Conservation (phyloP, 2,329 filamentous ascomycete genomes). For the Cytospora chrysosperma region DNA sequence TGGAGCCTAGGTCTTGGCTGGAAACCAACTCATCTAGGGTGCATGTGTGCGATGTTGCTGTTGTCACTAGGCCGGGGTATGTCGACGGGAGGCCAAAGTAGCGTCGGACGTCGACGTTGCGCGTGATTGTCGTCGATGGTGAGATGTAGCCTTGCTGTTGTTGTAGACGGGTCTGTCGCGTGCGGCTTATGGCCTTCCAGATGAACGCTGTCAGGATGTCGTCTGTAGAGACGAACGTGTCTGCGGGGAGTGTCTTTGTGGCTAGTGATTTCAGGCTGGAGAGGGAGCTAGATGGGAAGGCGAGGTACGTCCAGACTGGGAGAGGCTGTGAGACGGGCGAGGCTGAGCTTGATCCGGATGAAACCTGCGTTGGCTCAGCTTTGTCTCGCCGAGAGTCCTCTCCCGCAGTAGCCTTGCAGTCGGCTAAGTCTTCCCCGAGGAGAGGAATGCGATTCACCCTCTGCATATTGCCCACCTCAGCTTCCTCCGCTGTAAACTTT, state of each 20-base stretch:
- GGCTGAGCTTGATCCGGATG: neutral
- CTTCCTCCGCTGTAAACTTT: conserved; percentile 45
- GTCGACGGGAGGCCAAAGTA: conserved; percentile 40
- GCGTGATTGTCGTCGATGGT: conserved; percentile 38
- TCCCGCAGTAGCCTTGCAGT: neutral
- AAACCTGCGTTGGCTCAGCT: conserved; percentile 22
- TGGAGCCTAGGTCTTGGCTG: conserved; percentile 32
- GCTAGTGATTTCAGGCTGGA: conserved; percentile 41
- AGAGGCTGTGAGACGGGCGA: conserved; percentile 29
- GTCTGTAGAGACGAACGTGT: conserved; percentile 50
- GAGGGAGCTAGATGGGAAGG: conserved; percentile 40
- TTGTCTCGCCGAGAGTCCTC: fast-evolving
- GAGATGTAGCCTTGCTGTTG: neutral
- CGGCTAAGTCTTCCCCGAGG: conserved; percentile 27
- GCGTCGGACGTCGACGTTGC: conserved; percentile 49
- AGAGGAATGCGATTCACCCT: conserved; percentile 29
- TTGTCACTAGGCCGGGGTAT: conserved; percentile 50
- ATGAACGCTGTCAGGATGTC: conserved; percentile 52
- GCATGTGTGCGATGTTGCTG: conserved; percentile 42
- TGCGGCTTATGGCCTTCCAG: conserved; percentile 46
- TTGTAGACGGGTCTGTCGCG: conserved; percentile 38
- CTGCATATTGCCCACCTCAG: conserved; percentile 41
- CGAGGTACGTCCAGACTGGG: conserved; percentile 43
- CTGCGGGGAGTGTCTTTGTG: conserved; percentile 26
- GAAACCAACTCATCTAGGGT: conserved; percentile 31